phyloP scores from a whole-genome alignment of 768 basidiomycete genomes.

The Hypholoma fasciculare region DNA sequence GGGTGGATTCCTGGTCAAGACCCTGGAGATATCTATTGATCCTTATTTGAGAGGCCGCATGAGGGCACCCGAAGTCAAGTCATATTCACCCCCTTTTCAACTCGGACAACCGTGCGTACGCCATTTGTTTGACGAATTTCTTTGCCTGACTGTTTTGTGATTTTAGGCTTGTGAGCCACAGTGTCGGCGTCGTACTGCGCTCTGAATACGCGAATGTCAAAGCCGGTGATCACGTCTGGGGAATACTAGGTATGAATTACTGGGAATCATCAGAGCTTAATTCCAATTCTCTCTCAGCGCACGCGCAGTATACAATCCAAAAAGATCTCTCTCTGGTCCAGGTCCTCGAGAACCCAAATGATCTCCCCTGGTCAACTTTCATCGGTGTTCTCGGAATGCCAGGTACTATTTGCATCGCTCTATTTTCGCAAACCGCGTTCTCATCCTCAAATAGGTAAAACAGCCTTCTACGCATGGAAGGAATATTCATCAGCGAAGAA shows the following conservation, averaged over 20 bases:
- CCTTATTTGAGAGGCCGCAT: conserved; percentile 42
- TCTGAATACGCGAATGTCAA: conserved; percentile 35
- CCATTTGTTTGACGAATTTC: neutral
- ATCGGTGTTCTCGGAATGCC: conserved; percentile 55
- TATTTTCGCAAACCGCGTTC: neutral
- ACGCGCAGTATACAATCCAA: conserved; percentile 38
- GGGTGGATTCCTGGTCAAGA: conserved; percentile 50
- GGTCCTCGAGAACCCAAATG: conserved; percentile 38
- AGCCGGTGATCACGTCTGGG: conserved; percentile 42
- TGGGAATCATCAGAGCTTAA: neutral
- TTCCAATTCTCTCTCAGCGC: conserved; percentile 21
- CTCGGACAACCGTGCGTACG: conserved; percentile 35
- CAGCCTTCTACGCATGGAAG: conserved; percentile 39
- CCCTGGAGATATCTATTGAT: conserved; percentile 37
- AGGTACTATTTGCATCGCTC: neutral
- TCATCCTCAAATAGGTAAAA: conserved; percentile 26
- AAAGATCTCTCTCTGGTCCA: conserved; percentile 16
- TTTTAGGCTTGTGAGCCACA: conserved; percentile 29
- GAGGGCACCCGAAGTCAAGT: conserved; percentile 26
- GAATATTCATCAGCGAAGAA: conserved; percentile 35
- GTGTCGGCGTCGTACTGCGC: conserved; percentile 43
- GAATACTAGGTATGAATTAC: conserved; percentile 22
- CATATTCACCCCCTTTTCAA: conserved; percentile 26
- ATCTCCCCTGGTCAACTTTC: conserved; percentile 47
- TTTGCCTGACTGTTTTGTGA: neutral